Evolutionary conservation across 2,329 filamentous ascomycete species (phyloP), one percentile per base, ranked within the genome.

Genomic region (Dactylonectria estremocensis): DNA sequence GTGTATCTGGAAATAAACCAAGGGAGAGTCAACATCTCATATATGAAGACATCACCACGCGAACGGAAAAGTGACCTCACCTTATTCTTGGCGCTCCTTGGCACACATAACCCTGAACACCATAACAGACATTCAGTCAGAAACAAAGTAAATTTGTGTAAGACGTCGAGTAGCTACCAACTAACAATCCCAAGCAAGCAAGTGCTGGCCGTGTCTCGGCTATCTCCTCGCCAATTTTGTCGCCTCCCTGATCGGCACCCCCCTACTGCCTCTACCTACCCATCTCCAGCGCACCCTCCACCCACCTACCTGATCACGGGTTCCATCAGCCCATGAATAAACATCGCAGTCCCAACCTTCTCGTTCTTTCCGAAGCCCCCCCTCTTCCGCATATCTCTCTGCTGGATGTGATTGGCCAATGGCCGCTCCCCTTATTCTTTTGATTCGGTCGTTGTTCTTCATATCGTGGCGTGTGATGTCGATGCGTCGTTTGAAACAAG

Each of bases 161-260:
- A 46, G 49, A 64, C 31, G n/a, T 58, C 24, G 24, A 40, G 61
- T 64, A 50, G 13, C 43, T 57, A 50, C 13, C 35, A 33, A 35
- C 31, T 33, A 31, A 9, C 52, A n/a, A 43, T 50, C n/a, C n/a
- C 24, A 61, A 56, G 60, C 31, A 37, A 5, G 20, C 18, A 50
- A 55, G 31, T 62, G 49, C 49, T 61, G 48, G 35, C 48, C 48
- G n/a, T 61, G 28, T 61, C 18, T 60, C 57, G 49, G 24, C 37
- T 57, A 43, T 60, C 24, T 18, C 35, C 31, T n/a, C 57, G 9
- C 48, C 57, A 50, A 40, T 54, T 53, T 61, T 54, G 48, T 5
- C 9, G 35, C 45, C 18, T 22, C 40, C 43, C 43, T 24, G 9
- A 33, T 22, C 24, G 7, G 7, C 24, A 28, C 33, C 53, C 53